Evolutionary conservation across 768 basidiomycete species (phyloP).

Genomic region (Pisolithus sp.): DNA sequence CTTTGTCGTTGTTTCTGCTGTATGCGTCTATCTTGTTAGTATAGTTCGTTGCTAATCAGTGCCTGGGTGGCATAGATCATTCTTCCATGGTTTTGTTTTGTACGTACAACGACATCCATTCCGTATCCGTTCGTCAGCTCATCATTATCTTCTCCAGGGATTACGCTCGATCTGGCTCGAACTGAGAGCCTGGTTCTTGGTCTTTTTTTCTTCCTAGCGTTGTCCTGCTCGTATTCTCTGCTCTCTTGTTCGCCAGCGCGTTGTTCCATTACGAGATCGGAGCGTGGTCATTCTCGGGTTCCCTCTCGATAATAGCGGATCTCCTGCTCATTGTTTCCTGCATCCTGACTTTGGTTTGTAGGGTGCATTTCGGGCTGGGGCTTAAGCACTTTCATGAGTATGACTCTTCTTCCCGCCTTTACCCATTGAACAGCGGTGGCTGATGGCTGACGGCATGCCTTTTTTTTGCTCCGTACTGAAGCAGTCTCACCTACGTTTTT

Average conservation of each 20-base stretch:
- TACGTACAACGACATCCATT: slow-evolving; percentile 16
- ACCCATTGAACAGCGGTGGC: too few relatives aligned
- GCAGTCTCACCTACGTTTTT: not conserved
- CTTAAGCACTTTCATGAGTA: slow-evolving; percentile 46
- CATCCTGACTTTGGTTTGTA: slow-evolving; percentile 42
- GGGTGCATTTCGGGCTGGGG: slow-evolving; percentile 49
- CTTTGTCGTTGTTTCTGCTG: slow-evolving; percentile 35
- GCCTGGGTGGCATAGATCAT: slow-evolving; percentile 24
- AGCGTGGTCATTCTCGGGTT: slow-evolving; percentile 39
- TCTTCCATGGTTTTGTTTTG: slow-evolving; percentile 43
- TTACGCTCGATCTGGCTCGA: slow-evolving; percentile 44
- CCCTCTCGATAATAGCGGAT: slow-evolving; percentile 36
- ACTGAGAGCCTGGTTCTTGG: slow-evolving; percentile 30
- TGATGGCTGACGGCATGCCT: not conserved
- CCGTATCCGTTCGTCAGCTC: not conserved
- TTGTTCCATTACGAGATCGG: slow-evolving; percentile 30
- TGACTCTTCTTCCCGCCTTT: not conserved
- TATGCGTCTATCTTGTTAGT: slow-evolving; percentile 20
- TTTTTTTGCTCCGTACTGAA: too few relatives aligned
- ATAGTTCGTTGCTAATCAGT: not conserved
- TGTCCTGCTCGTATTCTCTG: slow-evolving; percentile 33
- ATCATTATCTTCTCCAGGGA: slow-evolving; percentile 32
- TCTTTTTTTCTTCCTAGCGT: slow-evolving; percentile 35
- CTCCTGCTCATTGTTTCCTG: slow-evolving; percentile 35
- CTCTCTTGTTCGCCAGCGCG: slow-evolving; percentile 37